A percentile compares a stretch with the other conserved stretches of the same genome.
Conservation (phyloP, 2,329 filamentous ascomycete genomes). For the Harringtonia aguacate region DNA sequence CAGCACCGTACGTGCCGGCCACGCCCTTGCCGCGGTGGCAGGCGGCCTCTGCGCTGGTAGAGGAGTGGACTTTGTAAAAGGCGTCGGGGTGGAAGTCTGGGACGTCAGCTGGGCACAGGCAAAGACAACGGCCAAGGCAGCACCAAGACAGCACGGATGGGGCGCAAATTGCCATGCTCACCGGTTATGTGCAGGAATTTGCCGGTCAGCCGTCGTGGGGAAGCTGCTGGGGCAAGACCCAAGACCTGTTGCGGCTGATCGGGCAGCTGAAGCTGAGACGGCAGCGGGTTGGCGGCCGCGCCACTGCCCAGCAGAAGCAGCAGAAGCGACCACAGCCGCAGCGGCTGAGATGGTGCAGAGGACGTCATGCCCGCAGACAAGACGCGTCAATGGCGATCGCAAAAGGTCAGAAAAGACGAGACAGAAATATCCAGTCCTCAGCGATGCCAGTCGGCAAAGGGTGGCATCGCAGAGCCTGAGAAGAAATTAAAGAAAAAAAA, state of each 20-base stretch:
- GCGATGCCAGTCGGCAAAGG: no score
- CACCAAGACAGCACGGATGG: background rate
- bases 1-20: conserved; percentile 73
- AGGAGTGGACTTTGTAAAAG: conserved; percentile 71
- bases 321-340: background rate
- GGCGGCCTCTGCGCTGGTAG: conserved; percentile 54
- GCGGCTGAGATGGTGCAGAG: background rate
- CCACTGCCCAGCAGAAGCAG: conserved; percentile 15
- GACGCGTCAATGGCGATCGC: no score
- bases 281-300: conserved; percentile 18
- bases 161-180: conserved; percentile 26
- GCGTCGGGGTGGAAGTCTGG: conserved; percentile 86
- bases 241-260: conserved; percentile 11
- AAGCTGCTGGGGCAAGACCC: conserved; percentile 6
- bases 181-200: conserved; percentile 84
- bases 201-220: conserved; percentile 47
- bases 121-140: no score
- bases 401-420: no score
- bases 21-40: conserved; percentile 73
- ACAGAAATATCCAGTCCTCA: no score
- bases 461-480: no score
- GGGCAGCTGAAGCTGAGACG: conserved; percentile 2
- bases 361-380: no score
- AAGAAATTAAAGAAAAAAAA: no score
- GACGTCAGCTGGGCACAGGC: no score